phyloP scores from a whole-genome alignment of 192 early-diverging fungal genomes.

The Backusella westeae region DNA sequence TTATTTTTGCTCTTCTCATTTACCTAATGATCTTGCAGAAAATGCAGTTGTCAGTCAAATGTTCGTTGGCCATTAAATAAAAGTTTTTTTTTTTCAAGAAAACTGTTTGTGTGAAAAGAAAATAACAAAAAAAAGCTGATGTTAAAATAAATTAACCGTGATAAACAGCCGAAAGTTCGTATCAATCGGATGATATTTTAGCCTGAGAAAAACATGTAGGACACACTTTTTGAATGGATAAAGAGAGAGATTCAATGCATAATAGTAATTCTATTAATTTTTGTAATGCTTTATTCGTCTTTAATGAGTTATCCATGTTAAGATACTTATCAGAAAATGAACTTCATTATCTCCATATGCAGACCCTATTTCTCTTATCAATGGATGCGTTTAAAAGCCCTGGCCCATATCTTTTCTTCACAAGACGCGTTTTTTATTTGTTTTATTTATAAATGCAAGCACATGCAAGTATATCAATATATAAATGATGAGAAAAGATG shows the following conservation, averaged over 20 bases:
- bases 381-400: too few species aligned
- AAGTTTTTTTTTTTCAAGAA: not conserved
- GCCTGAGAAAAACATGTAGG: not conserved
- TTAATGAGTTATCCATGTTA: too few species aligned
- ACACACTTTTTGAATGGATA: not conserved
- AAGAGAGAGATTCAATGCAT: not conserved
- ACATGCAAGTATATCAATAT: not conserved
- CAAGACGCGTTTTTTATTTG: not conserved
- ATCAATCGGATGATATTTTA: not conserved
- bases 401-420: not conserved
- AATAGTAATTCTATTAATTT: too few species aligned
- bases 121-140: not conserved
- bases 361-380: too few species aligned
- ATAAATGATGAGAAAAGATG: not conserved
- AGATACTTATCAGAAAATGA: not conserved
- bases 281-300: too few species aligned
- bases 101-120: not conserved
- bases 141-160: not conserved
- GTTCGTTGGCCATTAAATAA: slow-evolving; percentile 22
- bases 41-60: slow-evolving; percentile 62
- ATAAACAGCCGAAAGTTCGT: not conserved
- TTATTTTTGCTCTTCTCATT: not conserved
- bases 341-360: too few species aligned
- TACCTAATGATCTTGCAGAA: slow-evolving; percentile 89
- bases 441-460: not conserved